These are phyloP conservation scores for Boletellus deceptivus DNA, from an alignment of 1,284 basidiomycete genomes.

Conservation along the genomic window DNA sequence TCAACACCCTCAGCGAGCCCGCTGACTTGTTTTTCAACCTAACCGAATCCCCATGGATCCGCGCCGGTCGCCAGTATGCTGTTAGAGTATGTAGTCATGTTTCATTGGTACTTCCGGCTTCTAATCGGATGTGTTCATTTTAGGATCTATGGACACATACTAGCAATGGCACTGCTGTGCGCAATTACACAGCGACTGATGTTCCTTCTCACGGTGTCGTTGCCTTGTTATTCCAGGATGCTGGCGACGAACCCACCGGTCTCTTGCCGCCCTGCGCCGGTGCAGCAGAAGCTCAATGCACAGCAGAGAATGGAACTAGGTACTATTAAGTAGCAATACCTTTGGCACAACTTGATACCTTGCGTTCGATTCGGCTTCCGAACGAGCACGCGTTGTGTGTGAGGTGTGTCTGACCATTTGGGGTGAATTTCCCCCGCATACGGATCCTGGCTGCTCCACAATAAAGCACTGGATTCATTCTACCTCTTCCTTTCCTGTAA, in stretches of 20 bases:
- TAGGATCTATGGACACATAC: conserved; percentile 71
- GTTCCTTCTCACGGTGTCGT: conserved; percentile 66
- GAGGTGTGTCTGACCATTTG: no score
- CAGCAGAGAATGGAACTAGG: conserved; percentile 29
- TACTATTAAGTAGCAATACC: conserved; percentile 18
- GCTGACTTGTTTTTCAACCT: conserved; percentile 59
- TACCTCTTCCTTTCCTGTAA: background rate
- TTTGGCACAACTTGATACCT: background rate
- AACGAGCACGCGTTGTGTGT: no score
- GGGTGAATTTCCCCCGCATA: no score
- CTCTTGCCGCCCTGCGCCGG: conserved; percentile 44
- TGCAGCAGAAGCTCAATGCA: conserved; percentile 25
- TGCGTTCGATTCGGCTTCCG: no score
- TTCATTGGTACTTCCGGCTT: background rate
- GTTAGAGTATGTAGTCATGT: conserved; percentile 44
- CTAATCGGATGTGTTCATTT: background rate
- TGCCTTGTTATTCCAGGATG: conserved; percentile 61
- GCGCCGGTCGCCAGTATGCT: conserved; percentile 59
- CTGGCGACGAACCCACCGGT: conserved; percentile 61
- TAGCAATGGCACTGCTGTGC: conserved; percentile 61
- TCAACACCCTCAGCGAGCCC: conserved; percentile 52
- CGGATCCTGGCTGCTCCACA: conserved; percentile 2
- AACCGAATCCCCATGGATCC: conserved; percentile 68
- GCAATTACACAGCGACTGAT: conserved; percentile 53
- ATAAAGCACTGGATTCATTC: background rate